A percentile compares a stretch with the other conserved stretches of the same genome.
Evolutionary conservation across 495 filamentous ascomycete genomes (phyloP).

Genomic region (Thermochaetoides thermophila): DNA sequence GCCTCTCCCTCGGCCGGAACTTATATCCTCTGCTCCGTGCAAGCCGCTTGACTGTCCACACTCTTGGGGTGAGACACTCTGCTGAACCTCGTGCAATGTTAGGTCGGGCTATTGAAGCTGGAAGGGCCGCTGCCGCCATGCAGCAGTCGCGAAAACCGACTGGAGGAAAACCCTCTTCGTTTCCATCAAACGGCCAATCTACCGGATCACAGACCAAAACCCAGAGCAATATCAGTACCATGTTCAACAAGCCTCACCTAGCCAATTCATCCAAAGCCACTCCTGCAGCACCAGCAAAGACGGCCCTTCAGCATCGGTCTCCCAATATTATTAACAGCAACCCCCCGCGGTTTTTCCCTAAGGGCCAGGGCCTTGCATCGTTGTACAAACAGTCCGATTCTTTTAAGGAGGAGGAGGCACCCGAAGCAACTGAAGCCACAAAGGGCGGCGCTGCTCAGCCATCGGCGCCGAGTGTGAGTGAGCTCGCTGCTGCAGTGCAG

Average conservation of each 20-base stretch:
- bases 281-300: not conserved
- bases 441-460: not conserved
- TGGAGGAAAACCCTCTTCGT: conserved; percentile 31
- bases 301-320: too few species aligned
- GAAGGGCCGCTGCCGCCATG: conserved; percentile 8
- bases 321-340: not conserved
- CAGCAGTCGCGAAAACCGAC: conserved; percentile 9
- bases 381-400: conserved; percentile 26
- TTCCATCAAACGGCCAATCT: conserved; percentile 34
- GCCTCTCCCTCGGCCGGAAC: conserved; percentile 8
- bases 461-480: not conserved
- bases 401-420: conserved; percentile 25
- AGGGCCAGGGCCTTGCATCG: too few species aligned
- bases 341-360: conserved; percentile 19
- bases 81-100: conserved; percentile 10
- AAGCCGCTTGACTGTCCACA: conserved; percentile 1
- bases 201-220: conserved; percentile 6
- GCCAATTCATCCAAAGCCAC: conserved; percentile 5
- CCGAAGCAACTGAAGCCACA: conserved; percentile 10
- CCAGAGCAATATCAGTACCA: conserved; percentile 18
- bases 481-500: conserved; percentile 27
- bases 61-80: conserved; percentile 1
- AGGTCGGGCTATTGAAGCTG: conserved; percentile 7
- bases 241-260: conserved; percentile 14
- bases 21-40: not conserved